A percentile compares a stretch with the other conserved stretches of the same genome.
These are phyloP conservation scores for Ceratocystis eucalypticola DNA, from an alignment of 2,329 filamentous ascomycete genomes.

Conservation along the genomic window DNA sequence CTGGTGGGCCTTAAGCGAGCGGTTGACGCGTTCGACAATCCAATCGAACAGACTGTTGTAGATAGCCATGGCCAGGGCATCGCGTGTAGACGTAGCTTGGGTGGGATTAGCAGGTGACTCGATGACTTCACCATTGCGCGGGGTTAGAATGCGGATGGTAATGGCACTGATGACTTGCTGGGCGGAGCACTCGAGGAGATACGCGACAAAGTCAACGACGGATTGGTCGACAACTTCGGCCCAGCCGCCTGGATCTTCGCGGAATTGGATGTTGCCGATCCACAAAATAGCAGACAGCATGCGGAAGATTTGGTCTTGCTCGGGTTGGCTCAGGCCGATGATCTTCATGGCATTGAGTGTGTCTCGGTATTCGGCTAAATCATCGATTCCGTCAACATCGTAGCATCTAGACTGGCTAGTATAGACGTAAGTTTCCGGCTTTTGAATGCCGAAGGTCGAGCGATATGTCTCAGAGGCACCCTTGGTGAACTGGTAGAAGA, in stretches of 20 bases:
- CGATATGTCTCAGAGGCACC: constrained; percentile 77
- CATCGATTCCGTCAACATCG: constrained; percentile 88
- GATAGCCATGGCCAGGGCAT: constrained; percentile 87
- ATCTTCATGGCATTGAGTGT: constrained; percentile 89
- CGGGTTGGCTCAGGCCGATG: constrained; percentile 73
- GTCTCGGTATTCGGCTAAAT: constrained; percentile 75
- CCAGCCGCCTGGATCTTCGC: constrained; percentile 79
- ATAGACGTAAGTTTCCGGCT: constrained; percentile 84
- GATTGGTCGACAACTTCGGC: constrained; percentile 77
- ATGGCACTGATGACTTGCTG: constrained; percentile 72
- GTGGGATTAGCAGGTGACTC: constrained; percentile 71
- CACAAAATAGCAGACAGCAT: constrained; percentile 86
- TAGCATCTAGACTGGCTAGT: constrained; percentile 90
- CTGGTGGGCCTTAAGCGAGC: constrained; percentile 67
- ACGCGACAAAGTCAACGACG: constrained; percentile 87
- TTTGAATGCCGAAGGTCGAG: constrained; percentile 78
- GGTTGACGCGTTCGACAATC: constrained; percentile 89
- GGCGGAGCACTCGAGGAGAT: constrained; percentile 77
- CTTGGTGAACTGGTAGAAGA: constrained; percentile 98
- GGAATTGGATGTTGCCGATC: constrained; percentile 87
- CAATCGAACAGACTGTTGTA: constrained; percentile 98
- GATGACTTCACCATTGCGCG: constrained; percentile 51
- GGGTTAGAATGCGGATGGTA: constrained; percentile 72
- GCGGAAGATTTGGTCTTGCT: constrained; percentile 93
- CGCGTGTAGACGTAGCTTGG: constrained; percentile 74